Evolutionary conservation across 2,329 filamentous ascomycete species (phyloP), one percentile per base, ranked within the genome.

Genomic region (Colletotrichum liaoningense): DNA sequence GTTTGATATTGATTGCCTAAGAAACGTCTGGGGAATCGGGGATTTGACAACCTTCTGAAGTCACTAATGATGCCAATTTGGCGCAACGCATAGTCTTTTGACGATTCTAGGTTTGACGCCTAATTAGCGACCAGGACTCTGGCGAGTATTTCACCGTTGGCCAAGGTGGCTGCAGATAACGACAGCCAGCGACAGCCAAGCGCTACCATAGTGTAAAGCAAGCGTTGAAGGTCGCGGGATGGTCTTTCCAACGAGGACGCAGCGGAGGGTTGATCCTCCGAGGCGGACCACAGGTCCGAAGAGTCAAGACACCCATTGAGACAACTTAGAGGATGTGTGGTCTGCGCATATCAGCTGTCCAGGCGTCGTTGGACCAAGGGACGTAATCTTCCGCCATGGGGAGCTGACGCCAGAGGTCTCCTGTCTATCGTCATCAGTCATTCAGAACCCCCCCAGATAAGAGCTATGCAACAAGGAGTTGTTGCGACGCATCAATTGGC

Each of bases 1-100:
- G 74, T 79, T 76, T 77, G 76, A 77, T 76, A 76, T 77, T 79
- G 74, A 78, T 78, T 77, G 72, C 46, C 19, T 5, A 33, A 14
- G 4, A 38, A 26, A 24, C 22, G 11, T 58, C 57, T 52, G 38
- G 69, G 69, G 56, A 42, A 69, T 35, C 46, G 33, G 38, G 38
- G 26, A 52, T 63, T 30, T 14, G 46, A 30, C 19, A 26, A n/a
- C 12, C 14, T 63, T 49, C 42, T 22, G 12, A 49, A n/a, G 19
- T n/a, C 60, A 14, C 30, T 5, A 42, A 33, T 54, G 46, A 22
- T 28, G 46, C 28, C 30, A 28, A 5, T 63, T 30, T n/a, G n/a
- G n/a, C 9, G 7, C 16, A 49, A 33, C 5, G 26, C 60, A 24
- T 63, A 33, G 19, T n/a, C 42, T 16, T 54, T 35, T 63, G 46